These are phyloP conservation scores for Aspergillus sp. DNA, from an alignment of 2,329 filamentous ascomycete species.

Conservation along the genomic window DNA sequence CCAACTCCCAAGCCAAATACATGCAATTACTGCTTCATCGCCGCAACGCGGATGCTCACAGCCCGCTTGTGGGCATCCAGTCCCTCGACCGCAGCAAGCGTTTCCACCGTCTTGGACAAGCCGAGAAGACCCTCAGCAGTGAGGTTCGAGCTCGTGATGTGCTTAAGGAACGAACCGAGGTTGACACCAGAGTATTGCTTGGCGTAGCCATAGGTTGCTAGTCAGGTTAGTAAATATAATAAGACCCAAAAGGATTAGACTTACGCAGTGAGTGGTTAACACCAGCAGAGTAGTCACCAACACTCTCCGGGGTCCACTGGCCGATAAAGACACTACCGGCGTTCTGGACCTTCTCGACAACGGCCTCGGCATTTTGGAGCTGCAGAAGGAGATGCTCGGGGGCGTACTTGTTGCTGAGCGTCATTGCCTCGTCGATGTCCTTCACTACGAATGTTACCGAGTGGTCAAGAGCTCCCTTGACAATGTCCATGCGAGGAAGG, in stretches of 20 bases:
- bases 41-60: constrained; percentile 63
- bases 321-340: constrained; percentile 96
- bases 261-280: constrained; percentile 97
- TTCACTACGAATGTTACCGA: constrained; percentile 81
- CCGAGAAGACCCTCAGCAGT: constrained; percentile 81
- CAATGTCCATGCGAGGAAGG: constrained; percentile 88
- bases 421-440: constrained; percentile 71
- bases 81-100: constrained; percentile 89
- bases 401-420: constrained; percentile 87
- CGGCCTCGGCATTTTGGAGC: constrained; percentile 70
- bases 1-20: not conserved
- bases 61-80: constrained; percentile 86
- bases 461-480: constrained; percentile 85
- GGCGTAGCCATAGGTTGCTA: constrained; percentile 95
- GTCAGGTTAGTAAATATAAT: constrained; percentile 22
- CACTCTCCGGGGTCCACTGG: constrained; percentile 94
- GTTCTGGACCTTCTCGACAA: constrained; percentile 80
- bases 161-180: constrained; percentile 92
- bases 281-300: constrained; percentile 96
- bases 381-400: constrained; percentile 96
- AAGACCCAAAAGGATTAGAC: constrained; percentile 39
- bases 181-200: constrained; percentile 99
- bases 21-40: constrained; percentile 31
- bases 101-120: constrained; percentile 88
- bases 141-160: constrained; percentile 92